These are phyloP conservation scores for Zymoseptoria pseudotritici DNA, from an alignment of 2,329 filamentous ascomycete genomes.

Conservation along the genomic window DNA sequence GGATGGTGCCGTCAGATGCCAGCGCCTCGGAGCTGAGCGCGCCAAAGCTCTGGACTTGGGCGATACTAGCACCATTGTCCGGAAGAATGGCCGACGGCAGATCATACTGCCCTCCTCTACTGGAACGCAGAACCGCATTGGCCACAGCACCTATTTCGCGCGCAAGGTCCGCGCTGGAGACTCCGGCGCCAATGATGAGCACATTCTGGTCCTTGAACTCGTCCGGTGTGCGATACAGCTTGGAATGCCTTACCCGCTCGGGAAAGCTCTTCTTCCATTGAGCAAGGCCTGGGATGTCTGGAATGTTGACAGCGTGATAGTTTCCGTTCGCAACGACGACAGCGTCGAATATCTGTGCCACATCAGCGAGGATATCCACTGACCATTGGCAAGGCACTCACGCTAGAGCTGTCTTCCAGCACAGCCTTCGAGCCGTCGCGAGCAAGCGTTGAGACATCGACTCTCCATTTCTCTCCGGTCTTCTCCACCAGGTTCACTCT, in stretches of 20 bases:
- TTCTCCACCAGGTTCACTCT: conserved; percentile 51
- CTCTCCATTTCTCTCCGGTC: conserved; percentile 41
- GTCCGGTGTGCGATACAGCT: conserved; percentile 42
- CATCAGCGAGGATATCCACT: neutral
- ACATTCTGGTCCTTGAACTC: conserved; percentile 49
- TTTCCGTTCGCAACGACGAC: conserved; percentile 50
- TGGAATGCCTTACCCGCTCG: conserved; percentile 43
- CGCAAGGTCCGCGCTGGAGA: conserved; percentile 50
- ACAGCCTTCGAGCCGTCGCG: conserved; percentile 1
- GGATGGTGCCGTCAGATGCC: conserved; percentile 34
- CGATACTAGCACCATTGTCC: conserved; percentile 44
- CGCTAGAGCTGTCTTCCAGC: conserved; percentile 1
- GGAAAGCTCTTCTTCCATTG: conserved; percentile 43
- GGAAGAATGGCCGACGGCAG: conserved; percentile 49
- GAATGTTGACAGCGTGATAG: conserved; percentile 46
- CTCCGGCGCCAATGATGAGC: conserved; percentile 49
- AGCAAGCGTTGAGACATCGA: conserved; percentile 43
- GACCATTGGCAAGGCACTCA: neutral
- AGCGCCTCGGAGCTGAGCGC: conserved; percentile 12
- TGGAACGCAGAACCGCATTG: conserved; percentile 46
- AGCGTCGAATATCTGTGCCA: conserved; percentile 38
- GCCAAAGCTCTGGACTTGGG: conserved; percentile 43
- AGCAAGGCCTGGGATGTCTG: conserved; percentile 42
- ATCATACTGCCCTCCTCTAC: conserved; percentile 55
- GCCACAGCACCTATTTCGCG: conserved; percentile 43